These are phyloP conservation scores for Plasmodium cynomolgi DNA, from an alignment of 169 alveolate species.

Conservation along the genomic window DNA sequence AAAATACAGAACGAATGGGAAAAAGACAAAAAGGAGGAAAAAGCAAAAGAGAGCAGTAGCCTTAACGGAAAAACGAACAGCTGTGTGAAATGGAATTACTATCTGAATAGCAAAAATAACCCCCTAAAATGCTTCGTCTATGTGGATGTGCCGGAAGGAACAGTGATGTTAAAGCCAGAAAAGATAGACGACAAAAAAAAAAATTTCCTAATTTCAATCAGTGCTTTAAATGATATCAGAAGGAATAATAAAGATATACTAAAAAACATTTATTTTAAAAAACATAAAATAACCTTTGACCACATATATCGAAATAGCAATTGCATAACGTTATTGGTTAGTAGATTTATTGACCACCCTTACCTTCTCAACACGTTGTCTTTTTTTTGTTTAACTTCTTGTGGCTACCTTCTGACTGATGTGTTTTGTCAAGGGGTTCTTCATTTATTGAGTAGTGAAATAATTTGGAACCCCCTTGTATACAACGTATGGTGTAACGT, in stretches of 20 bases:
- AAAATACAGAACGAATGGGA: neutral
- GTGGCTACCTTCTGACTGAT: constrained; percentile 9
- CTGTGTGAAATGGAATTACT: constrained; percentile 18
- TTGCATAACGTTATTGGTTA: constrained; percentile 18
- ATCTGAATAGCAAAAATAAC: constrained; percentile 1
- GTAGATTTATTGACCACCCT: constrained; percentile 16
- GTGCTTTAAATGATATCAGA: constrained; percentile 59
- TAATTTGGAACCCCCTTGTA: constrained; percentile 46
- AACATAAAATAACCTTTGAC: constrained; percentile 34
- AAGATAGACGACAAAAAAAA: constrained; percentile 10
- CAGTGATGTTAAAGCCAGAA: constrained; percentile 52
- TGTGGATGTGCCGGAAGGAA: constrained; percentile 30
- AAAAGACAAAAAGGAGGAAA: constrained; percentile 1
- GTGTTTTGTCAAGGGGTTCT: constrained; percentile 23
- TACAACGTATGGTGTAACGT: constrained; percentile 53
- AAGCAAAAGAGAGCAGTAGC: neutral
- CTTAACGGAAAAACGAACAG: neutral
- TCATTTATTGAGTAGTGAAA: constrained; percentile 40
- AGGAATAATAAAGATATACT: constrained; percentile 60
- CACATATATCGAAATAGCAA: constrained; percentile 45
- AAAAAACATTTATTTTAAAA: constrained; percentile 63
- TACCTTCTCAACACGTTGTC: constrained; percentile 13
- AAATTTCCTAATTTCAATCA: constrained; percentile 46
- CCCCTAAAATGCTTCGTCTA: constrained; percentile 60
- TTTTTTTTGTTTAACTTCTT: constrained; percentile 12